A percentile compares a stretch with the other conserved stretches of the same genome.
Conservation (phyloP, 495 filamentous ascomycete genomes). For the Xylaria palmicola region DNA sequence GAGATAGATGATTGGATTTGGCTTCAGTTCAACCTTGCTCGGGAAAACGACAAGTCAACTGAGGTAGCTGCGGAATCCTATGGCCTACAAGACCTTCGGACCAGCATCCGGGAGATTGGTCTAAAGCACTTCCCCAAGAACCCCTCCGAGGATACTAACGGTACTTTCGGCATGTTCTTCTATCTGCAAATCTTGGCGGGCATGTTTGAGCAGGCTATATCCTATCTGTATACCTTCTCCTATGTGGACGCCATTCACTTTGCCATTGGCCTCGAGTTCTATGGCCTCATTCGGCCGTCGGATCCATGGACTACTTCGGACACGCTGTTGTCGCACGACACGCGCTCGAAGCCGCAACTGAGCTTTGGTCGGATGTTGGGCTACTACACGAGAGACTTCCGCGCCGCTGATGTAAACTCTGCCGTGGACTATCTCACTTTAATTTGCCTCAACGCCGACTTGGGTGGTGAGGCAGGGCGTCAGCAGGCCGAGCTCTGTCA, state of each 20-base stretch:
- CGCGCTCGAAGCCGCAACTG: slow-evolving; percentile 80
- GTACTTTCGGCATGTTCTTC: slow-evolving; percentile 86
- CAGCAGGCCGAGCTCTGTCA: slow-evolving; percentile 82
- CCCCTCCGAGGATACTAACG: slow-evolving; percentile 63
- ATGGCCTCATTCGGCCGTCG: slow-evolving; percentile 83
- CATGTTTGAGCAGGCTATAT: slow-evolving; percentile 92
- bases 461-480: slow-evolving; percentile 68
- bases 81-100: slow-evolving; percentile 80
- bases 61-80: slow-evolving; percentile 87
- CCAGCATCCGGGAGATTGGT: slow-evolving; percentile 83
- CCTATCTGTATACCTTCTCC: slow-evolving; percentile 83
- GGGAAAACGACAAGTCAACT: slow-evolving; percentile 78
- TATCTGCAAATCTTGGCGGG: slow-evolving; percentile 85
- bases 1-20: slow-evolving; percentile 95
- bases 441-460: slow-evolving; percentile 89
- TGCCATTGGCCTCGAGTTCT: slow-evolving; percentile 83
- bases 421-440: slow-evolving; percentile 92
- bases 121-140: slow-evolving; percentile 78
- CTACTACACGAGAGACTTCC: slow-evolving; percentile 94
- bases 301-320: slow-evolving; percentile 66
- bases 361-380: slow-evolving; percentile 93
- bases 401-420: slow-evolving; percentile 77
- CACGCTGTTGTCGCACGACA: slow-evolving; percentile 67
- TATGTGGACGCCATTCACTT: slow-evolving; percentile 95
- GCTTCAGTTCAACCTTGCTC: slow-evolving; percentile 89